Conservation (phyloP, 208 protist genomes). For the Trypanosoma caninum region DNA sequence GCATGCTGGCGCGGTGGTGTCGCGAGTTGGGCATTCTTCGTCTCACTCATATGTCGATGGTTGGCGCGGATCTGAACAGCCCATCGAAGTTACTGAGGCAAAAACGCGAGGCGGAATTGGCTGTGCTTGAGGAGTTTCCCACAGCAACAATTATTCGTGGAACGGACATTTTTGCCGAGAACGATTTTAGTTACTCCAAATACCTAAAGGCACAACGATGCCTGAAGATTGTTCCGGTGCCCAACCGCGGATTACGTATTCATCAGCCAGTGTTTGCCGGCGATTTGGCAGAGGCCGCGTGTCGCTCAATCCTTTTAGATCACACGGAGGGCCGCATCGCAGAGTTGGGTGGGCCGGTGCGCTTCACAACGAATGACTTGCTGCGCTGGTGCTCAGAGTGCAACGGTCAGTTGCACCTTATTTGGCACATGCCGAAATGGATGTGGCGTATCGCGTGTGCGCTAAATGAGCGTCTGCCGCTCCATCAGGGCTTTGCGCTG, state of each 20-base stretch:
- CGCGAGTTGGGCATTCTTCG: constrained; percentile 84
- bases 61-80: constrained; percentile 83
- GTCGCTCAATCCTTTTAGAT: constrained; percentile 81
- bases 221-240: constrained; percentile 81
- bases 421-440: constrained; percentile 69
- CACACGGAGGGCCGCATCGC: constrained; percentile 91
- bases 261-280: constrained; percentile 89
- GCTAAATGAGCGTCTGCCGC: constrained; percentile 71
- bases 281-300: constrained; percentile 78
- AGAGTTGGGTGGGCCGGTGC: constrained; percentile 86
- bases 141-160: constrained; percentile 86
- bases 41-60: constrained; percentile 89
- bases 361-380: constrained; percentile 87
- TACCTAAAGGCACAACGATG: constrained; percentile 88
- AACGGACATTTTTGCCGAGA: constrained; percentile 86
- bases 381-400: constrained; percentile 87
- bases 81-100: constrained; percentile 84
- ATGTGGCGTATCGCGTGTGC: constrained; percentile 60
- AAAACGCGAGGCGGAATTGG: constrained; percentile 80
- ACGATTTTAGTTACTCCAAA: constrained; percentile 86
- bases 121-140: constrained; percentile 90
- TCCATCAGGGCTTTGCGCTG: constrained; percentile 70
- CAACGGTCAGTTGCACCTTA: constrained; percentile 67
- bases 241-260: constrained; percentile 80
- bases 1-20: constrained; percentile 86